Conservation (phyloP, 371 early-diverging fungal genomes). For the Mucor piriformis region DNA sequence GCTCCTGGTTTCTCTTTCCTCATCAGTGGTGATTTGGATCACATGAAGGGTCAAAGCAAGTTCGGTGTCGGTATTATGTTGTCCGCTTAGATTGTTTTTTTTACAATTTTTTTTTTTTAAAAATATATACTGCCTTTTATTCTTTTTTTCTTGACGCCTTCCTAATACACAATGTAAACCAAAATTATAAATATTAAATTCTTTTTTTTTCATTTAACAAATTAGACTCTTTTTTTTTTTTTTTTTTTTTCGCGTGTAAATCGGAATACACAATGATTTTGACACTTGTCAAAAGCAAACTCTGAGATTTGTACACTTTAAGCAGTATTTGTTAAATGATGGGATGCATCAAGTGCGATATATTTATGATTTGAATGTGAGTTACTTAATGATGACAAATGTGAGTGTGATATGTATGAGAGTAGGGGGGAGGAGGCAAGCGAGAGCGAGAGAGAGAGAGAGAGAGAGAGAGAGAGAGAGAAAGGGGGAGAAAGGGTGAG, state of each 20-base stretch:
- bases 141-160: neutral
- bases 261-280: too few species aligned
- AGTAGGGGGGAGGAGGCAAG: neutral
- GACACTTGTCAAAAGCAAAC: too few species aligned
- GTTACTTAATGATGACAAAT: neutral
- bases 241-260: too few species aligned
- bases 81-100: conserved; percentile 61
- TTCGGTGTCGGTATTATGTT: conserved; percentile 82
- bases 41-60: conserved; percentile 87
- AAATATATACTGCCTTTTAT: neutral
- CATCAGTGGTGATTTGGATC: conserved; percentile 94
- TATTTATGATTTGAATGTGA: too few species aligned
- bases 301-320: too few species aligned
- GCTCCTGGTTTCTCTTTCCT: conserved; percentile 92
- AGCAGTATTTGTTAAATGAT: neutral
- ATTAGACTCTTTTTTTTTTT: too few species aligned
- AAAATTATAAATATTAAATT: too few species aligned
- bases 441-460: neutral
- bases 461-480: neutral
- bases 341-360: neutral
- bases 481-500: neutral
- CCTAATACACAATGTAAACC: too few species aligned
- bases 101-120: conserved; percentile 1
- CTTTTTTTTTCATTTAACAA: too few species aligned
- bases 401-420: neutral